Evolutionary conservation across 2,329 filamentous ascomycete species (phyloP).

Genomic region (Fusarium sp.): DNA sequence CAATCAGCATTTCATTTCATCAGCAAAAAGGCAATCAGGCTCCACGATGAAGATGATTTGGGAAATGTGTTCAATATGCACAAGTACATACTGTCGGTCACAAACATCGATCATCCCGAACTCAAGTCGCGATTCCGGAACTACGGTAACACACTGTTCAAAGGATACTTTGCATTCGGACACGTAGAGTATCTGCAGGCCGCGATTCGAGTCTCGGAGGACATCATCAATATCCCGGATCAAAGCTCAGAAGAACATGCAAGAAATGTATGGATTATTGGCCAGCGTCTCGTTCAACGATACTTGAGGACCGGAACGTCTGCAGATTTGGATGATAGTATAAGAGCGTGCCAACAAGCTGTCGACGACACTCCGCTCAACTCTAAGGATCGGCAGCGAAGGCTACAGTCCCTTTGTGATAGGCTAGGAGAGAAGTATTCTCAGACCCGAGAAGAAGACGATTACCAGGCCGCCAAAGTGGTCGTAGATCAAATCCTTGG

Average conservation of each 20-base stretch:
- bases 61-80: neutral
- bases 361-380: neutral
- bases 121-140: neutral
- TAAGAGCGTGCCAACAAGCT: neutral
- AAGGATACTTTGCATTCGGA: neutral
- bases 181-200: neutral
- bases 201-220: neutral
- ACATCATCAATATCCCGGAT: neutral
- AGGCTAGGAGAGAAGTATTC: neutral
- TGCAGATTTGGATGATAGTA: neutral
- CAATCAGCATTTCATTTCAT: neutral
- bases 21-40: neutral
- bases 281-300: neutral
- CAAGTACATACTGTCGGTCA: rapidly evolving
- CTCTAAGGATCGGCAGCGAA: neutral
- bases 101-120: rapidly evolving
- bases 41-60: neutral
- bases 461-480: neutral
- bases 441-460: neutral
- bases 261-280: neutral
- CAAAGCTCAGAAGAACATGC: neutral
- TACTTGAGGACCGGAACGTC: neutral
- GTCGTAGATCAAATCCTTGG: neutral
- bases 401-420: neutral
- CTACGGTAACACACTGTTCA: neutral